Evolutionary conservation across 1,284 basidiomycete genomes (phyloP).

Genomic region (Cryptococcus sp.): DNA sequence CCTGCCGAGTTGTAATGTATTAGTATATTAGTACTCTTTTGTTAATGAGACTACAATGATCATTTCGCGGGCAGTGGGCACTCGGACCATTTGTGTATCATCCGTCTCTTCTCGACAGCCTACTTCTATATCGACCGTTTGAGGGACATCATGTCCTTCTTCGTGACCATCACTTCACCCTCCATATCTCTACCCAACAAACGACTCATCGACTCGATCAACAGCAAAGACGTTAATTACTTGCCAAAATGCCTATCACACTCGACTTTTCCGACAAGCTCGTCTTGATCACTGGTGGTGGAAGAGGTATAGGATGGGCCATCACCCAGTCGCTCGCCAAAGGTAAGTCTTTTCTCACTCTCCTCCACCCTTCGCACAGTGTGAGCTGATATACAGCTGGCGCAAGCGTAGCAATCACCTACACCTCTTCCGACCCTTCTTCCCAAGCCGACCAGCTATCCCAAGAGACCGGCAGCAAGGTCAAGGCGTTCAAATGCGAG

Average conservation of each 20-base stretch:
- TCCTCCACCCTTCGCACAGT: background rate
- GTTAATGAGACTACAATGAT: too few species aligned
- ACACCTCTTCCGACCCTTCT: conserved; percentile 34
- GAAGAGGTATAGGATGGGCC: conserved; percentile 29
- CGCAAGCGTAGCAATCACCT: conserved; percentile 40
- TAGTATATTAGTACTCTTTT: too few species aligned
- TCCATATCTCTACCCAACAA: too few species aligned
- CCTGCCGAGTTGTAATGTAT: too few species aligned
- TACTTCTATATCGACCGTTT: too few species aligned
- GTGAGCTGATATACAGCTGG: conserved; percentile 23
- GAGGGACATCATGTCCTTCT: too few species aligned
- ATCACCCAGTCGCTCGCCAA: conserved; percentile 26
- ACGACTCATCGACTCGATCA: too few species aligned
- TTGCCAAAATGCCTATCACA: conserved; percentile 16
- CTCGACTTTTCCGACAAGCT: conserved; percentile 32
- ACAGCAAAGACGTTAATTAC: too few species aligned
- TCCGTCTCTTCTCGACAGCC: too few species aligned
- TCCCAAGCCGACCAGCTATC: conserved; percentile 21
- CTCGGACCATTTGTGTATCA: too few species aligned
- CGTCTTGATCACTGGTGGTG: conserved; percentile 32
- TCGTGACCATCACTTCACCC: too few species aligned
- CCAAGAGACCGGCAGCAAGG: conserved; percentile 20
- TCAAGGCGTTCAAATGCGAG: conserved; percentile 31
- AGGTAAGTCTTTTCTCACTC: conserved; percentile 12
- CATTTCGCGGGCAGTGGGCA: too few species aligned